A percentile compares a stretch with the other conserved stretches of the same genome.
These are phyloP conservation scores for Parathielavia hyrcaniae DNA, from an alignment of 495 filamentous ascomycete genomes.

Conservation along the genomic window DNA sequence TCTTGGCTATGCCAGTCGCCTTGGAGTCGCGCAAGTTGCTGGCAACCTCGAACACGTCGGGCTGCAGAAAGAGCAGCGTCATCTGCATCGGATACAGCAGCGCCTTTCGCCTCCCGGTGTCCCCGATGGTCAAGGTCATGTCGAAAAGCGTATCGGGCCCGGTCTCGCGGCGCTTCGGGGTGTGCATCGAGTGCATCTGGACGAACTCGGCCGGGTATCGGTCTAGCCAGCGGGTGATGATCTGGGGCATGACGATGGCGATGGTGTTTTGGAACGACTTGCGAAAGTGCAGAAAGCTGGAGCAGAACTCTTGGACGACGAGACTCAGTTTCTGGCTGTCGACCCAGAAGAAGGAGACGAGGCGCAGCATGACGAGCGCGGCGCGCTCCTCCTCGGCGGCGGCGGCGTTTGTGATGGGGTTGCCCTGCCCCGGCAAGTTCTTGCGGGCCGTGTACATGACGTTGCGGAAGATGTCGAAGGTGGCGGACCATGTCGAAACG, in stretches of 20 bases:
- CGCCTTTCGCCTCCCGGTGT: conserved; percentile 46
- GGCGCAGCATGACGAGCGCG: conserved; percentile 45
- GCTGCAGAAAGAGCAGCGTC: conserved; percentile 53
- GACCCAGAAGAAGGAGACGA: conserved; percentile 55
- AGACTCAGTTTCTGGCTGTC: conserved; percentile 53
- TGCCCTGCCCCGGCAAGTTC: conserved; percentile 36
- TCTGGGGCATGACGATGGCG: conserved; percentile 50
- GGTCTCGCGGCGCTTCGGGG: conserved; percentile 49
- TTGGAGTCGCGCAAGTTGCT: conserved; percentile 56
- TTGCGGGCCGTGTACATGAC: conserved; percentile 45
- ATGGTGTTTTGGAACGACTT: conserved; percentile 56
- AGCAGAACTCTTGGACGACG: conserved; percentile 56
- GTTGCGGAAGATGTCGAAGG: conserved; percentile 49
- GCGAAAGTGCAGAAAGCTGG: conserved; percentile 56
- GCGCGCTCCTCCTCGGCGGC: conserved; percentile 48
- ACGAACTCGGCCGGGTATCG: conserved; percentile 57
- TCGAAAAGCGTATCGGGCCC: conserved; percentile 60
- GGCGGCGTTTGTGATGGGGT: conserved; percentile 33
- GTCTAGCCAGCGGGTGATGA: conserved; percentile 58
- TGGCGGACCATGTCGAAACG: conserved; percentile 52
- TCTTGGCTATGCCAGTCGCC: conserved; percentile 53
- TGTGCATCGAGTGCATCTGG: conserved; percentile 48
- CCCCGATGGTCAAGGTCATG: conserved; percentile 52
- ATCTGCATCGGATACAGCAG: conserved; percentile 57
- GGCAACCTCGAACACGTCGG: conserved; percentile 59